Evolutionary conservation across 352 stramenopile species (phyloP), one percentile per base, ranked within the genome.

Genomic region (Phytopythium delawarense): DNA sequence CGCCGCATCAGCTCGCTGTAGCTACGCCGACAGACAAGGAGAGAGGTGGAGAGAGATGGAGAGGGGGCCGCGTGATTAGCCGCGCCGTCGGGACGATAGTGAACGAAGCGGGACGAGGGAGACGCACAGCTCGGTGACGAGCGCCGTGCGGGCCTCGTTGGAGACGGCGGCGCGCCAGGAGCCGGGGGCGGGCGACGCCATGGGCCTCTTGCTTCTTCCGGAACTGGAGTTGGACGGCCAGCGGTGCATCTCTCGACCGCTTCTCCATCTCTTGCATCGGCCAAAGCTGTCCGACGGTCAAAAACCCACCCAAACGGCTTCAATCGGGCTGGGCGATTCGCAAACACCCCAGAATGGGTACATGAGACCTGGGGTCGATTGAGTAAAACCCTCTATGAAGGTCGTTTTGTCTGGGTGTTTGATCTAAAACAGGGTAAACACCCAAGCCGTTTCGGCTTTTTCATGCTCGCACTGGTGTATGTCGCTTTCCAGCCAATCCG

Each of bases 121-220:
- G 34, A 60, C 54, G 23, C 16, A 60, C 54, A 60, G 54, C 54
- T 60, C 21, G 11, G 23, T 60, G 21, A 60, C 54, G 4, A 60
- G 54, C 54, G 54, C 54, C n/a, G 37, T 50, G 54, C 54, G 54
- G 34, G 21, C 23, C 21, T 60, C 54, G 12, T 46, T 50, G 11
- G 54, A 60, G n/a, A 60, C 54, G 12, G 39, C 21, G 11, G 28
- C 7, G 13, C 49, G 39, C 54, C 54, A 60, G n/a, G 30, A 13
- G 18, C 20, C 18, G 18, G 28, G 1, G 30, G 11, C 13, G 8
- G n/a, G n/a, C 12, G 32, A 30, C 52, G n/a, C 52, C 52, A 48
- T 48, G 9, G 50, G 20, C 42, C 42, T n/a, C 42, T 23, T 16
- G 42, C 20, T 49, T 49, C 42, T 45, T 45, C 39, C 16, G 16